Base-by-base conservation (phyloP, 768 basidiomycete genomes). In the Calocybe cyanea region DNA sequence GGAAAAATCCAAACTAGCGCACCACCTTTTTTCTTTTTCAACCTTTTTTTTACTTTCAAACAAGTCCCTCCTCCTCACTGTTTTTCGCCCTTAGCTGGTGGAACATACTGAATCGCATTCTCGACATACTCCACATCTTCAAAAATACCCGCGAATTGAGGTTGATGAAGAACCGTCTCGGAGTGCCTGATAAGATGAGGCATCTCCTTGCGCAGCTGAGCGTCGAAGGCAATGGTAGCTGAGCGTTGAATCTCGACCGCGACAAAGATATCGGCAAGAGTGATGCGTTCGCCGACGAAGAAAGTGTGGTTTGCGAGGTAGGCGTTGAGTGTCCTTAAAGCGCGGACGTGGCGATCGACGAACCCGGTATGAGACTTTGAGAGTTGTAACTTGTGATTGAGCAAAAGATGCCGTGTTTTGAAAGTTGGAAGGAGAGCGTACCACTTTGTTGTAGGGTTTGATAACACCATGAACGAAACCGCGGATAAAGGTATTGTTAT, bases 201-300 rank as follows among this genome's bases (percentile, higher is more conserved):
- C 66, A 81, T 65, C 60, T 84, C 77, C 21, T 74, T 70, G 48
- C 92, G 84, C 31, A 71, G 60, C 31, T 76, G 55, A 8, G 83
- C 78, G 58, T 91, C 94, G 51, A 92, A 54, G 52, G 79, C 79
- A 52, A 70, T n/a, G 14, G 59, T 46, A 60, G 81, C 78, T 1
- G 75, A 73, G 50, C 72, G 71, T 50, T 72, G 73, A 51, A 92
- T 63, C 58, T 76, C 53, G 37, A 72, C 62, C 30, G 86, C 89
- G 53, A 90, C 56, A 57, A 65, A 63, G 66, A 99, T 64, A 58
- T 99, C 96, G 51, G 93, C 96, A 40, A 95, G 76, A 51, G 92
- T 90, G 75, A 98, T 86, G 58, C 95, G 89, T 62, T 99, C 91
- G 53, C 83, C 85, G 45, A 92, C 92, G 58, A 97, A 78, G 79